Evolutionary conservation across 441 rosid genomes (phyloP), one percentile per base, ranked within the genome.

Genomic region (Breynia disticha): DNA sequence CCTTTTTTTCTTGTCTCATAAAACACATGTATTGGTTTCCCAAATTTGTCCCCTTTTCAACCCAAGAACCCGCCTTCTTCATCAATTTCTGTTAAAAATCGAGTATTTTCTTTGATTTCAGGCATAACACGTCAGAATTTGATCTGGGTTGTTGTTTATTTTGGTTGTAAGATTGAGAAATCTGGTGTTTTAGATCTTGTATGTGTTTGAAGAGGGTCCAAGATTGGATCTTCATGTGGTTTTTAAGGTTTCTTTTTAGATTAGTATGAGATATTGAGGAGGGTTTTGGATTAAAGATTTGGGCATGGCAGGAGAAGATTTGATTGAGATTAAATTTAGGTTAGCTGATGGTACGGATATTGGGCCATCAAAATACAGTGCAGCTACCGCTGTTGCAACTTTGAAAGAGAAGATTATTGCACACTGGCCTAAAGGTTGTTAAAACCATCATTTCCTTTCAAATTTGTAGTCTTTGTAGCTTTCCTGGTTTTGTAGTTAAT

Each of bases 301-400:
- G 52, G 62, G 67, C 19, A 88, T 88, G 97, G 84, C 76, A 16
- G 81, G 63, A 46, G 86, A 79, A 63, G 82, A 76, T 74, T 75
- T 69, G 61, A 56, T 89, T 56, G 88, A 86, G 63, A 70, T 89
- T 15, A 84, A 78, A 67, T 89, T 86, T 76, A 82, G 85, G 76
- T 75, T 86, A 15, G 76, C 83, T 4, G 90, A 89, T 75, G 95
- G 90, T 28, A 79, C 78, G 15, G 97, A 86, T 65, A 80, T 84
- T 63, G 93, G 90, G 38, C 90, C 93, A 11, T 65, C 14, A 76
- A 84, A 79, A 72, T 82, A 79, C 52, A 68, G 69, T 72, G 80
- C 79, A 42, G 64, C 82, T 20, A 75, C 80, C 46, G 77, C 86
- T 50, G 86, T 86, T 59, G 76, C 78, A 48, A 68, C 86, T 66